Base-by-base conservation (phyloP, 305 asterid genomes). In the Fraxinus greggii region DNA sequence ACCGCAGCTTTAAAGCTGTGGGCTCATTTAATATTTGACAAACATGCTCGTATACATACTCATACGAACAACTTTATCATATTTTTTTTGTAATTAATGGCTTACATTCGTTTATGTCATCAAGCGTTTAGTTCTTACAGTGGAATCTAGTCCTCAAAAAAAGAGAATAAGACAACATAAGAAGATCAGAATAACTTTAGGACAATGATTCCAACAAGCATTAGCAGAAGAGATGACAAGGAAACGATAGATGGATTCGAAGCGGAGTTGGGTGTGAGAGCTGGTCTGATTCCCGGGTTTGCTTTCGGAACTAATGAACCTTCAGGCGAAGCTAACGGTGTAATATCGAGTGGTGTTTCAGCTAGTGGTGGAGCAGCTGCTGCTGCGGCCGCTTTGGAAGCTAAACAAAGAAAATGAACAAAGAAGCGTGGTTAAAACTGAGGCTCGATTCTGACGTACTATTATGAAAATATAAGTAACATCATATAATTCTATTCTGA, bases 251-350 rank as follows among this genome's bases (percentile, higher is more conserved):
- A 78, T 2, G 56, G 19, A 48, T 6, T 75, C 38, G 89, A 65
- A 75, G 86, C 82, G 31, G 90, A 84, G 13, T 83, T 83, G n/a
- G 83, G 85, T 72, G 82, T 84, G 79, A 84, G 38, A 75, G 87
- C 88, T 7, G 92, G 92, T 75, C 83, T 86, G 42, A 87, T 75
- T 33, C 89, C 85, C 3, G 87, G 85, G 77, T 87, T 86, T 51
- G 82, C 88, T 76, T 80, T 80, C 21, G 87, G 92, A 28, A 80
- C 84, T 77, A 83, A 42, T 12, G 85, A 38, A 31, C 76, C 75
- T 63, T 23, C 78, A 1, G 92, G 84, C 24, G 89, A 79, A 45
- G 86, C 13, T 15, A 59, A 83, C 45, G 87, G 88, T 5, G 81
- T 40, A 21, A 69, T 19, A 17, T 75, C 88, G 26, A 21, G 15